Base-by-base conservation (phyloP, 768 basidiomycete genomes). In the Psilocybe sp. region DNA sequence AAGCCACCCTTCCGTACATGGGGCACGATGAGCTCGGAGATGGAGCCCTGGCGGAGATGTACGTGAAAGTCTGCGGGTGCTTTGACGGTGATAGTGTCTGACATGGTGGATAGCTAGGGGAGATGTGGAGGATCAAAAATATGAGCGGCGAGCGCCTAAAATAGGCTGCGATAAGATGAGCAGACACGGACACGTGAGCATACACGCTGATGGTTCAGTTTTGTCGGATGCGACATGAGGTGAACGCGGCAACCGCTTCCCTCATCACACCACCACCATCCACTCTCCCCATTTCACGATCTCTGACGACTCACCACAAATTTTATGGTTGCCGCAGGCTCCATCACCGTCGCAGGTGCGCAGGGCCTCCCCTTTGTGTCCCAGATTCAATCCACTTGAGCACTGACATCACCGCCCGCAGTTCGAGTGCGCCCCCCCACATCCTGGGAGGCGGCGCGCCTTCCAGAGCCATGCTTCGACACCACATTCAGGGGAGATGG, bases 31-130 rank as follows among this genome's bases (percentile, higher is more conserved):
- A 98, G 79, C 47, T 80, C 71, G 19, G 87, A 85, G 55, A 99
- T 71, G 31, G 80, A 69, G 23, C 90, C 93, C 65, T 98, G 92
- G 37, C 97, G 84, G 23, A 99, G 83, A 67, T 99, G 96, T 57
- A 98, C 95, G 73, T 99, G 97, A 63, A 97, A 96, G 73, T 94
- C 92, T 31, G 90, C 87, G 13, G 92, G 91, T 1, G 88, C 81
- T 12, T 69, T 54, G 23, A 28, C 23, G 23, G 23, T 28, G 36
- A 87, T 65, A 11, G 72, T 63, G 55, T 84, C 70, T 37, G 70
- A 69, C 69, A 75, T 73, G 36, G 41, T 46, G 20, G 32, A 28
- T 15, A 39, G 32, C 39, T 9, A 32, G 41, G 13, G 23, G 18
- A 14, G 33, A 49, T 10, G 19, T 33, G 16, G 11, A 3, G 11